Base-by-base conservation (phyloP, 495 filamentous ascomycete species). In the Penicillium coffeae region DNA sequence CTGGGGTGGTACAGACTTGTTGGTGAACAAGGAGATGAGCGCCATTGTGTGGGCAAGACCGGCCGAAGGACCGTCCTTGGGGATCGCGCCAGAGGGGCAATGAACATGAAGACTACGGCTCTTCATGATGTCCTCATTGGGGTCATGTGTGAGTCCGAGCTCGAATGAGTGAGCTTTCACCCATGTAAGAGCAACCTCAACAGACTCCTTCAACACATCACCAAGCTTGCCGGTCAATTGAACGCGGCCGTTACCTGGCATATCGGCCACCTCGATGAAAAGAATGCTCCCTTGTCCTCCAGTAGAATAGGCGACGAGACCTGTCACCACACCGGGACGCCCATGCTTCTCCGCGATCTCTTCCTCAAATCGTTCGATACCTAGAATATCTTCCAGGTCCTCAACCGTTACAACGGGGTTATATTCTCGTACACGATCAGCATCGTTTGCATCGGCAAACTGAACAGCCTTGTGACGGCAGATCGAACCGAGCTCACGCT, bases 191-290 rank as follows among this genome's bases (percentile, higher is more conserved):
- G 93, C 93, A 16, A 99, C 93, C 64, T 97, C 92, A 34, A 96
- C 94, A 52, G 85, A 90, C 68, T 99, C 93, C 71, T 96, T 96
- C 35, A 99, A 81, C 15, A 97, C 93, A 63, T 95, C 90, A 48
- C 93, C 94, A n/a, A 99, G 82, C 62, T 95, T 99, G 39, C 93
- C 93, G 13, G 93, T 99, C n/a, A 97, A 81, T 70, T 96, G 92
- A 38, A 99, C 87, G 38, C 86, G 85, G 25, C 93, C 93, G 44
- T 77, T 86, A 22, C 93, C 93, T 10, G 93, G 93, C 92, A 97
- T 96, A 62, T 95, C 90, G 22, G 91, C 89, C 21, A 96, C 87
- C 70, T 99, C 93, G 60, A 99, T 97, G 74, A 99, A 99, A 41
- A 99, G 74, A 60, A 99, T 99, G 60, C 88, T 90, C 37, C 93